Evolutionary conservation across 228 moss, liverwort and hornwort species (phyloP).

Genomic region (Sphagnum fallax): DNA sequence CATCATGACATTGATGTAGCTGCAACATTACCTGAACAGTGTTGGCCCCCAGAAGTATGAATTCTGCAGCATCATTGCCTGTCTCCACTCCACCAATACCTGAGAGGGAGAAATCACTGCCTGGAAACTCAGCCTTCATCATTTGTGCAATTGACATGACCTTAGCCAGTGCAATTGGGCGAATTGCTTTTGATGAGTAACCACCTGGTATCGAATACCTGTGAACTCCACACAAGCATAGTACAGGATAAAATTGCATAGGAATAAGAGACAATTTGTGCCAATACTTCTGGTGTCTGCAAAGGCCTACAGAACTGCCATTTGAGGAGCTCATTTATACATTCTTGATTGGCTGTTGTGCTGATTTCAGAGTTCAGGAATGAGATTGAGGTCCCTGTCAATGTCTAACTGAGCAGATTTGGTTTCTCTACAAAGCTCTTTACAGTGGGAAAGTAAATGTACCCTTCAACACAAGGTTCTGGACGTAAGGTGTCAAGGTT

Average conservation of each 20-base stretch:
- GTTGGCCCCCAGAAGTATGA: constrained; percentile 17
- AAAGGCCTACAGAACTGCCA: no score
- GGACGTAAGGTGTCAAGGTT: constrained; percentile 89
- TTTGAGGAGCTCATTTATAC: no score
- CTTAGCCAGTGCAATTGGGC: constrained; percentile 93
- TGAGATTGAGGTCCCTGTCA: no score
- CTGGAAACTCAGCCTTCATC: constrained; percentile 69
- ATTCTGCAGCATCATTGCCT: constrained; percentile 67
- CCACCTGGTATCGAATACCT: constrained; percentile 94
- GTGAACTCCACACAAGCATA: constrained; percentile 2
- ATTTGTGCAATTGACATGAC: constrained; percentile 94
- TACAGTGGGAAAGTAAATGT: no score
- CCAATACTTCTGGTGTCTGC: no score
- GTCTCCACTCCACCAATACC: constrained; percentile 95
- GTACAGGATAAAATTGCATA: no score
- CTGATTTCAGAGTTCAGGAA: no score
- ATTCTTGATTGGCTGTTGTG: no score
- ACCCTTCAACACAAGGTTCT: constrained; percentile 88
- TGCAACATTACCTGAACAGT: background rate
- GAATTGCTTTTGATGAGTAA: constrained; percentile 86
- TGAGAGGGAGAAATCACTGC: constrained; percentile 57
- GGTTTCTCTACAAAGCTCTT: no score
- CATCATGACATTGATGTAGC: background rate
- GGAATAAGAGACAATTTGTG: no score
- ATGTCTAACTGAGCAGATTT: no score